These are phyloP conservation scores for Mercurialis annua DNA, from an alignment of 345 rosid genomes.

Conservation along the genomic window DNA sequence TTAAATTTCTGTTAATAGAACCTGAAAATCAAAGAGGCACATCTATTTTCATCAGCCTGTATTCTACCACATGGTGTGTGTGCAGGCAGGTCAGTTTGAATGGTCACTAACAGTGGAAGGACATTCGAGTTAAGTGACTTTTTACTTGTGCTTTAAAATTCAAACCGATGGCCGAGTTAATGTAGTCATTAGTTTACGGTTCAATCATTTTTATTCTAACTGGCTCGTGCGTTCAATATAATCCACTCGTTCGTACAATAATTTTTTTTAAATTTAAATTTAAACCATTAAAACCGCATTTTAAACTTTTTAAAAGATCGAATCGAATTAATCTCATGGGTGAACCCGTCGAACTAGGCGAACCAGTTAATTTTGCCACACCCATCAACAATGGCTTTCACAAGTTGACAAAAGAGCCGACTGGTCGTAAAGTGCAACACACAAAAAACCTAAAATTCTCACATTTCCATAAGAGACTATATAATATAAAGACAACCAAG, in stretches of 20 bases:
- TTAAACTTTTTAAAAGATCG: too few relatives aligned
- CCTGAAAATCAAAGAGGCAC: neutral
- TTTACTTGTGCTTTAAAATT: too few relatives aligned
- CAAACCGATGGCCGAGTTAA: too few relatives aligned
- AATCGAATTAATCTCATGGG: too few relatives aligned
- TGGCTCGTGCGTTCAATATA: too few relatives aligned
- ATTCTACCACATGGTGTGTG: constrained; percentile 1
- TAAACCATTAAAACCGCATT: too few relatives aligned
- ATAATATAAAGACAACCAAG: constrained; percentile 18
- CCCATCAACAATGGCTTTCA: neutral
- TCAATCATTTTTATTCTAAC: too few relatives aligned
- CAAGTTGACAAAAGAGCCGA: constrained; percentile 24
- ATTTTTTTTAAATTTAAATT: too few relatives aligned
- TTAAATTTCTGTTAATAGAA: neutral
- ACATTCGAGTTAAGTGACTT: neutral
- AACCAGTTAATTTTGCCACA: too few relatives aligned
- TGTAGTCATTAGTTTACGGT: too few relatives aligned
- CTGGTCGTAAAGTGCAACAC: neutral
- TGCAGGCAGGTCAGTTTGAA: constrained; percentile 16
- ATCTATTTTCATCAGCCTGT: neutral
- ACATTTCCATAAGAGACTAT: constrained; percentile 15
- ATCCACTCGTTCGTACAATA: too few relatives aligned
- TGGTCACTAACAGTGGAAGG: constrained; percentile 5
- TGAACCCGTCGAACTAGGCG: too few relatives aligned
- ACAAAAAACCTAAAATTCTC: constrained; percentile 13